These are phyloP conservation scores for Didymella keratinophila DNA, from an alignment of 2,329 filamentous ascomycete species.

Conservation along the genomic window DNA sequence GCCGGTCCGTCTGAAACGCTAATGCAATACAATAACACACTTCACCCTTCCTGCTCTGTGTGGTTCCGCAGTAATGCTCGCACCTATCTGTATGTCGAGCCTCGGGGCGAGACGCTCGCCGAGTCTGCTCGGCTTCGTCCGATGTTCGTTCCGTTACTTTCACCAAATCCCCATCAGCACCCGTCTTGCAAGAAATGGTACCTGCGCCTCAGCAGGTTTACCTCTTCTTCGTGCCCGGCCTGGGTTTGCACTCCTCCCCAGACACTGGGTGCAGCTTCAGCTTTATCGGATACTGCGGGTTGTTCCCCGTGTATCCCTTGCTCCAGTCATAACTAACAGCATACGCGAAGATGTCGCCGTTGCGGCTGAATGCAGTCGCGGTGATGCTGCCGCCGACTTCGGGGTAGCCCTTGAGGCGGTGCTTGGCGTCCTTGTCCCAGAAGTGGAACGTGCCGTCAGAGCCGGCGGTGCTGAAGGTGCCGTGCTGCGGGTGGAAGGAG, in stretches of 20 bases:
- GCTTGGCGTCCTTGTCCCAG: slow-evolving; percentile 75
- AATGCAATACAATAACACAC: too few species aligned
- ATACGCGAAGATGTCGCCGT: slow-evolving; percentile 68
- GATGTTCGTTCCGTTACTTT: neutral
- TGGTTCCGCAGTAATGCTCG: too few species aligned
- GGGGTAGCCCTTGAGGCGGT: slow-evolving; percentile 69
- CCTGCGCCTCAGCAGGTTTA: slow-evolving; percentile 30
- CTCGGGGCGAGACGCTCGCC: neutral
- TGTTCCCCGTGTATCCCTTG: slow-evolving; percentile 92
- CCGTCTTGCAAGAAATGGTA: neutral
- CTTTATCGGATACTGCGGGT: slow-evolving; percentile 61
- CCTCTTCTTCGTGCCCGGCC: slow-evolving; percentile 58
- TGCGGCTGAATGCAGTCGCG: slow-evolving; percentile 88
- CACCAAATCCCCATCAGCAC: neutral
- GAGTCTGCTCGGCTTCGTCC: neutral
- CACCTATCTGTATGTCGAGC: neutral
- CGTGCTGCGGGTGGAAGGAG: slow-evolving; percentile 94
- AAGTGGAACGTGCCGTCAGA: slow-evolving; percentile 96
- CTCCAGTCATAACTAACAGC: slow-evolving; percentile 98
- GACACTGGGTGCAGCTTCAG: slow-evolving; percentile 60
- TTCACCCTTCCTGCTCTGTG: too few species aligned
- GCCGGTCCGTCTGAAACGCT: slow-evolving; percentile 19
- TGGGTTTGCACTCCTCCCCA: slow-evolving; percentile 60
- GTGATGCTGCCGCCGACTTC: slow-evolving; percentile 78
- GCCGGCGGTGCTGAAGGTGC: slow-evolving; percentile 97